Evolutionary conservation across 306 rosid species (phyloP), one percentile per base, ranked within the genome.

Genomic region (Fragaria ananassa): DNA sequence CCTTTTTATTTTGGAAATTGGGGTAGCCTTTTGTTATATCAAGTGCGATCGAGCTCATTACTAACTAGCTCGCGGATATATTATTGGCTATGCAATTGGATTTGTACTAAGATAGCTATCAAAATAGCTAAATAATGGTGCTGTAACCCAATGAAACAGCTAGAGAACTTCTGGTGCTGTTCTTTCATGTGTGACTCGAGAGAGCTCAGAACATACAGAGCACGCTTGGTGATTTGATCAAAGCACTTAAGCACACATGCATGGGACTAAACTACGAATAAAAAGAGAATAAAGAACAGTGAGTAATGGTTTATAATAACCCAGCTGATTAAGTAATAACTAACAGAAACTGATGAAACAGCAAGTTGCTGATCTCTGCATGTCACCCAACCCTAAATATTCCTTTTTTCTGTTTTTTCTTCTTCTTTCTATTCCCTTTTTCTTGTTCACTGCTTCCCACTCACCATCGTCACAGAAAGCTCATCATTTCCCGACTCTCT

Each of bases 331-430:
- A 64, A 50, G 50, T 37, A 75, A 50, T 18, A 64, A 50, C 58
- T 37, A 75, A 50, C 60, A 80, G 68, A 64, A 34, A 64, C 69
- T 27, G 19, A 42, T 42, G 46, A 64, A 15, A 64, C 69, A 62
- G 42, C 42, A 14, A 29, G 42, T 21, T 29, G 68, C 45, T 27
- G 60, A 14, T 58, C 76, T 75, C 71, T 76, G 84, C 84, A 83
- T 80, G 87, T 88, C 96, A 83, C 80, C 81, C 50, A 83, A 83
- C 82, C 88, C 97, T 81, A 92, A 88, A 90, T 88, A 88, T 92
- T 92, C 96, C 83, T 23, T 81, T 81, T 37, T 1, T 34, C 0
- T 15, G 0, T 35, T 19, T 34, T 35, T 18, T 31, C 23, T 6
- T 14, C 18, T 34, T 6, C 25, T 85, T 80, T 81, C 57, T 74